Evolutionary conservation across 257 asterid species (phyloP).

Genomic region (Scutellaria galericulata): DNA sequence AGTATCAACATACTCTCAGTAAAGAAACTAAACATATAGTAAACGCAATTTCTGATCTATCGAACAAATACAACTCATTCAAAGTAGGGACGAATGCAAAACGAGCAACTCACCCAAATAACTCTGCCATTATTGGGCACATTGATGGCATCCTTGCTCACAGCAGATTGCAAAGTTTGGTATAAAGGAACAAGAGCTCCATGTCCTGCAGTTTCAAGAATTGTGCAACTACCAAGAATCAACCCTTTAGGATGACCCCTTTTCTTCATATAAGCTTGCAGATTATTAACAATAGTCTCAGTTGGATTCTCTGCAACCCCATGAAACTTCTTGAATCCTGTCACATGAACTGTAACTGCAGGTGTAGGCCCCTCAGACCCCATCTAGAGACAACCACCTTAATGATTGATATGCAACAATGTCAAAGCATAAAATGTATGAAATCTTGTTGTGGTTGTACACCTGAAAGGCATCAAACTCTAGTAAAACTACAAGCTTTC

Average conservation of each 20-base stretch:
- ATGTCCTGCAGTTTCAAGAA: conserved; percentile 95
- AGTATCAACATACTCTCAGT: background rate
- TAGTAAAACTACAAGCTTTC: conserved; percentile 17
- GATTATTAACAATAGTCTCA: conserved; percentile 78
- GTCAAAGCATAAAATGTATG: conserved; percentile 41
- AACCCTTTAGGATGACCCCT: conserved; percentile 83
- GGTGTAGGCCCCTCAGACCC: conserved; percentile 93
- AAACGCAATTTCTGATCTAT: background rate
- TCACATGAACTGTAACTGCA: conserved; percentile 80
- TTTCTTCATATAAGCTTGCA: conserved; percentile 72
- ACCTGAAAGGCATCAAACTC: conserved; percentile 39
- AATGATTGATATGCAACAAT: conserved; percentile 13
- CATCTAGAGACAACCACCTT: conserved; percentile 59
- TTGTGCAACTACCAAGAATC: conserved; percentile 81
- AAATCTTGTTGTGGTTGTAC: conserved; percentile 10
- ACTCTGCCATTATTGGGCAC: conserved; percentile 54
- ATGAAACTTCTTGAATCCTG: conserved; percentile 89
- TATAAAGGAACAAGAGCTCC: conserved; percentile 84
- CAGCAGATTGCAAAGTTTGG: conserved; percentile 77
- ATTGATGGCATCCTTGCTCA: conserved; percentile 44
- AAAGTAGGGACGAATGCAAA: background rate
- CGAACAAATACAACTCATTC: background rate
- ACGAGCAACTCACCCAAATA: conserved; percentile 71
- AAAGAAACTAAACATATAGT: background rate
- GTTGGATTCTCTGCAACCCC: conserved; percentile 98